phyloP scores from a whole-genome alignment of 2,329 filamentous ascomycete species.

The Graphilbum fragrans region DNA sequence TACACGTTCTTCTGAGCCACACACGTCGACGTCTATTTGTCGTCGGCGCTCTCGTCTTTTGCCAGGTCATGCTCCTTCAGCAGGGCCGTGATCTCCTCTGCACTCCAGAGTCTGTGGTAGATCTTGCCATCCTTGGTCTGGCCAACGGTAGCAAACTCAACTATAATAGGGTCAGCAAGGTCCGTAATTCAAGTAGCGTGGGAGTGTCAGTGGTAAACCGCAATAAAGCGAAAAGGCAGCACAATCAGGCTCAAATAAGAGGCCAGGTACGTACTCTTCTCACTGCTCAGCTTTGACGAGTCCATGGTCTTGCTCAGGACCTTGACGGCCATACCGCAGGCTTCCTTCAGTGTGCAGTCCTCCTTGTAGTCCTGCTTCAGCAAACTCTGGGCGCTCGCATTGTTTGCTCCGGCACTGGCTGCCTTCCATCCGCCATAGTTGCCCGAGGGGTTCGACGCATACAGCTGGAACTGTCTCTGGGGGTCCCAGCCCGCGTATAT shows the following conservation, averaged over 20 bases:
- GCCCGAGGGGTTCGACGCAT: slow-evolving; percentile 96
- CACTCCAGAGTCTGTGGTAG: slow-evolving; percentile 95
- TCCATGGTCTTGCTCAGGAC: slow-evolving; percentile 99
- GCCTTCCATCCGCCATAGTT: slow-evolving; percentile 99
- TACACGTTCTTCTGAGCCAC: too few species aligned
- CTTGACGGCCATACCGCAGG: slow-evolving; percentile 95
- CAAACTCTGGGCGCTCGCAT: slow-evolving; percentile 90
- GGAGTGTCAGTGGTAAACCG: background rate
- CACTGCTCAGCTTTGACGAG: slow-evolving; percentile 94
- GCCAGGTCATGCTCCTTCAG: slow-evolving; percentile 92
- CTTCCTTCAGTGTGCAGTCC: slow-evolving; percentile 90
- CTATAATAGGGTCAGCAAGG: slow-evolving; percentile 29
- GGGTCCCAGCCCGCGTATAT: slow-evolving; percentile 98
- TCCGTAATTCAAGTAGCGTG: slow-evolving; percentile 1
- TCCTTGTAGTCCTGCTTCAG: slow-evolving; percentile 99
- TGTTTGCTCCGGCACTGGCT: slow-evolving; percentile 94
- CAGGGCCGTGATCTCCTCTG: slow-evolving; percentile 88
- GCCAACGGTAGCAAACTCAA: slow-evolving; percentile 96
- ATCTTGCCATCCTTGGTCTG: slow-evolving; percentile 92
- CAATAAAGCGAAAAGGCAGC: background rate
- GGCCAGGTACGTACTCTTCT: slow-evolving; percentile 70
- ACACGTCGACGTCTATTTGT: slow-evolving; percentile 30
- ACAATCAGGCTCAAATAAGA: background rate
- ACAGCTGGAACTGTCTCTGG: slow-evolving; percentile 93
- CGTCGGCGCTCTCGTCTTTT: slow-evolving; percentile 66